Conservation (phyloP, 2,329 filamentous ascomycete species). For the Capronia epimyces region DNA sequence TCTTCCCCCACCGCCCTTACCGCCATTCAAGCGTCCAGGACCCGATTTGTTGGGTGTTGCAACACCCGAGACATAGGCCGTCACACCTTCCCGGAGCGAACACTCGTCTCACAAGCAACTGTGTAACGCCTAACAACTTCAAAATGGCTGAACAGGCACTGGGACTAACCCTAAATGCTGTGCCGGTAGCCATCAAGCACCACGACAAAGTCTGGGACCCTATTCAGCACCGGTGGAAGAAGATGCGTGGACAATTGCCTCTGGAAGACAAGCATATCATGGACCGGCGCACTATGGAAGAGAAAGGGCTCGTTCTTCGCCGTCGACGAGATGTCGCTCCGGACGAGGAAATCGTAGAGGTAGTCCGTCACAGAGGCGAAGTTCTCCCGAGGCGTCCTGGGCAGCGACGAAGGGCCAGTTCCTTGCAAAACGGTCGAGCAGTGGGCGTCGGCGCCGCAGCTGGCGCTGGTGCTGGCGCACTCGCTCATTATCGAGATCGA, state of each 20-base stretch:
- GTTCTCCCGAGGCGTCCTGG: slow-evolving; percentile 23
- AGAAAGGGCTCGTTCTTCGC: slow-evolving; percentile 28
- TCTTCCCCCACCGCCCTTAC: neutral
- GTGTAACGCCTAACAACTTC: slow-evolving; percentile 9
- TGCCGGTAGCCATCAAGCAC: slow-evolving; percentile 24
- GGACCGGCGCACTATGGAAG: slow-evolving; percentile 24
- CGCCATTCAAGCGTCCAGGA: neutral
- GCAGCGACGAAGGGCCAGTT: slow-evolving; percentile 25
- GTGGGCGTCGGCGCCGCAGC: slow-evolving; percentile 16
- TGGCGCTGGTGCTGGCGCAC: slow-evolving; percentile 22
- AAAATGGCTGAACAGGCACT: slow-evolving; percentile 23
- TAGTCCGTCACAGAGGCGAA: slow-evolving; percentile 26
- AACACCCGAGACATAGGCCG: slow-evolving; percentile 2
- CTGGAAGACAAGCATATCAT: slow-evolving; percentile 20
- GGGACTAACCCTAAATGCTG: slow-evolving; percentile 22
- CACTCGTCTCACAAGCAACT: neutral
- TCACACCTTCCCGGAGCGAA: neutral
- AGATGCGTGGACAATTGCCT: slow-evolving; percentile 20
- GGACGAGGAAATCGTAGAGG: slow-evolving; percentile 30
- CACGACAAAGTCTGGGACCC: slow-evolving; percentile 26
- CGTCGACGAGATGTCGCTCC: slow-evolving; percentile 26
- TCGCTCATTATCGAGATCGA: slow-evolving; percentile 15
- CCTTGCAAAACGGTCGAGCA: slow-evolving; percentile 18
- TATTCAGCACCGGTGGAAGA: slow-evolving; percentile 21
- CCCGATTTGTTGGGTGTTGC: slow-evolving; percentile 7